Conservation (phyloP, 2,329 filamentous ascomycete genomes). For the Sclerotinia sclerotiorum region DNA sequence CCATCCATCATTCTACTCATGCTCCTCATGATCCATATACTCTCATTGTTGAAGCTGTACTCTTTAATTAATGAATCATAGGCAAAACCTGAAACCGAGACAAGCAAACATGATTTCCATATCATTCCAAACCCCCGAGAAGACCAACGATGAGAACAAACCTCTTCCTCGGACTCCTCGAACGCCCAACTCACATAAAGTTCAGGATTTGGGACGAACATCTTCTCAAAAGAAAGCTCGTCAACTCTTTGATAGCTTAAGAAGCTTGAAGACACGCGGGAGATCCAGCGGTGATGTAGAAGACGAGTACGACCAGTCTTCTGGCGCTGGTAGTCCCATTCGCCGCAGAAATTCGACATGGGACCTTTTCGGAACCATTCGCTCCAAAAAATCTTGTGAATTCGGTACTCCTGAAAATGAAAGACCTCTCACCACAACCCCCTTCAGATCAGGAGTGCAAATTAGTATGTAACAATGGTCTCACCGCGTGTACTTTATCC, state of each 20-base stretch:
- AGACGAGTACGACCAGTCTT: not conserved
- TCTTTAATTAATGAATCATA: not conserved
- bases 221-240: slow-evolving; percentile 24
- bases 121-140: slow-evolving; percentile 14
- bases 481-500: not conserved
- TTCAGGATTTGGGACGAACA: slow-evolving; percentile 13
- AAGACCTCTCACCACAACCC: slow-evolving; percentile 24
- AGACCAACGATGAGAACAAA: slow-evolving; percentile 15
- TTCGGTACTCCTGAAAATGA: not conserved
- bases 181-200: slow-evolving; percentile 14
- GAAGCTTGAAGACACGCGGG: slow-evolving; percentile 18
- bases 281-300: not conserved
- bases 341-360: slow-evolving; percentile 28
- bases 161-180: slow-evolving; percentile 11
- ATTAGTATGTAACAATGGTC: not conserved
- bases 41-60: not conserved
- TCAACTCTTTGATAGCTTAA: slow-evolving; percentile 16
- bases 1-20: no score
- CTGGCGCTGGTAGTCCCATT: not conserved
- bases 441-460: slow-evolving; percentile 16
- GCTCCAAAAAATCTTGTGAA: not conserved
- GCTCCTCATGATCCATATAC: not conserved
- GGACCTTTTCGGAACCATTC: slow-evolving; percentile 26
- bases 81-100: not conserved
- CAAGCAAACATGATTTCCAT: slow-evolving; percentile 11